phyloP scores from a whole-genome alignment of 2,329 filamentous ascomycete genomes.

The Akanthomyces uredinophilus region DNA sequence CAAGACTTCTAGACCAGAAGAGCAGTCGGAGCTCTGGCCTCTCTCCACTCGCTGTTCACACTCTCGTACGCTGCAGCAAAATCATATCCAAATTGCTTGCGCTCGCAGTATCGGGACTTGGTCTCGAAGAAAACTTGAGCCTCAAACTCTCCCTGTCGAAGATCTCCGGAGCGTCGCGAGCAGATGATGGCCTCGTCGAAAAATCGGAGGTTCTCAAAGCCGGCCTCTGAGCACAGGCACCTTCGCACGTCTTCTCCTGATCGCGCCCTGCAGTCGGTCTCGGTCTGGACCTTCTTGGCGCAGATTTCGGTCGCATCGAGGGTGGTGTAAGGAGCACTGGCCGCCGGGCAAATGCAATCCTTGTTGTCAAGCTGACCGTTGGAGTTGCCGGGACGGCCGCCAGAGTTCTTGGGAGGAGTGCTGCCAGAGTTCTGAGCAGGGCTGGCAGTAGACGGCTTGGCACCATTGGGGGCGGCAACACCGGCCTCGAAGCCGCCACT shows the following conservation, averaged over 20 bases:
- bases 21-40: background rate
- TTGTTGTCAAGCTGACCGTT: background rate
- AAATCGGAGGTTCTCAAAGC: background rate
- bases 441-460: background rate
- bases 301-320: background rate
- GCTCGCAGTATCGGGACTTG: background rate
- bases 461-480: background rate
- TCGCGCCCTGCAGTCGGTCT: background rate
- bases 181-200: background rate
- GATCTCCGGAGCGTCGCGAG: background rate
- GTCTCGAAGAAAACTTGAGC: background rate
- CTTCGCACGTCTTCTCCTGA: background rate
- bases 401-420: background rate
- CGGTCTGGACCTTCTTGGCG: background rate
- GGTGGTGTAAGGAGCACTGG: background rate
- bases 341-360: background rate
- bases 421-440: too few relatives aligned
- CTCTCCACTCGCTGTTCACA: background rate
- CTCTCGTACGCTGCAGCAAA: background rate
- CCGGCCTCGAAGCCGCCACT: background rate
- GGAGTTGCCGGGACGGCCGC: background rate
- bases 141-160: background rate
- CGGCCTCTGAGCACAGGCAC: background rate
- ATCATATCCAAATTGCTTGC: background rate
- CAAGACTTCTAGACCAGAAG: too few relatives aligned